Conservation (phyloP, 78 protist species). For the Mantamonas sphyraenae region DNA sequence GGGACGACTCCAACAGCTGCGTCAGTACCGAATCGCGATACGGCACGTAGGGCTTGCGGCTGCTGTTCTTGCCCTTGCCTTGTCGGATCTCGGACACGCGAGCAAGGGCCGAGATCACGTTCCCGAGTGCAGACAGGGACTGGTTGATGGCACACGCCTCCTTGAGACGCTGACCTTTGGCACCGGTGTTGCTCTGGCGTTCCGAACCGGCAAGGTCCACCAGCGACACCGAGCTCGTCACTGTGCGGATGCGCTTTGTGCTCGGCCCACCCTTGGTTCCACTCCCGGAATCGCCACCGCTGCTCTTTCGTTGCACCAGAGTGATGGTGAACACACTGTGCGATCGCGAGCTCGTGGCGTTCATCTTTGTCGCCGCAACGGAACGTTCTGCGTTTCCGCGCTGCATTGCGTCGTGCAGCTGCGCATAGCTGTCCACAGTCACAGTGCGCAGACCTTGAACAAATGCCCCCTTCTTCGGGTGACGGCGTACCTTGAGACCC, state of each 20-base stretch:
- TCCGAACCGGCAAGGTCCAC: slow-evolving; percentile 54
- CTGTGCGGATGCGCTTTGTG: too few relatives aligned
- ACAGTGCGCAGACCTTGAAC: too few relatives aligned
- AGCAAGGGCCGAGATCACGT: slow-evolving; percentile 44
- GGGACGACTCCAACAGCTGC: too few relatives aligned
- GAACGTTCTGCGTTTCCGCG: slow-evolving; percentile 50
- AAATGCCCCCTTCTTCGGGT: neutral
- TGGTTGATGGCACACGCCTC: slow-evolving; percentile 43
- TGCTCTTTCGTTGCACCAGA: neutral
- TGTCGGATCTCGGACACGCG: too few relatives aligned
- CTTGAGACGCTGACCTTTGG: slow-evolving; percentile 42
- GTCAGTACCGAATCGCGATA: slow-evolving; percentile 90
- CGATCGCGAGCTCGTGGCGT: slow-evolving; percentile 66
- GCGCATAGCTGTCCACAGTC: slow-evolving; percentile 35
- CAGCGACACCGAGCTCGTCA: slow-evolving; percentile 11
- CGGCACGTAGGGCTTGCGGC: slow-evolving; percentile 74
- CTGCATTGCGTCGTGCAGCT: slow-evolving; percentile 43
- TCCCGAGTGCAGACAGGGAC: slow-evolving; percentile 52
- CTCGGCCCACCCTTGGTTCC: too few relatives aligned
- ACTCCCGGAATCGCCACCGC: too few relatives aligned
- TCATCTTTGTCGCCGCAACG: slow-evolving; percentile 79
- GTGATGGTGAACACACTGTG: slow-evolving; percentile 75
- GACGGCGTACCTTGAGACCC: neutral
- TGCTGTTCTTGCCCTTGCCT: too few relatives aligned
- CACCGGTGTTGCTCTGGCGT: slow-evolving; percentile 35